Percentiles rank a stretch among this genome's conserved stretches.
phyloP scores from a whole-genome alignment of 2,329 filamentous ascomycete species.

The Blumeria hordei region DNA sequence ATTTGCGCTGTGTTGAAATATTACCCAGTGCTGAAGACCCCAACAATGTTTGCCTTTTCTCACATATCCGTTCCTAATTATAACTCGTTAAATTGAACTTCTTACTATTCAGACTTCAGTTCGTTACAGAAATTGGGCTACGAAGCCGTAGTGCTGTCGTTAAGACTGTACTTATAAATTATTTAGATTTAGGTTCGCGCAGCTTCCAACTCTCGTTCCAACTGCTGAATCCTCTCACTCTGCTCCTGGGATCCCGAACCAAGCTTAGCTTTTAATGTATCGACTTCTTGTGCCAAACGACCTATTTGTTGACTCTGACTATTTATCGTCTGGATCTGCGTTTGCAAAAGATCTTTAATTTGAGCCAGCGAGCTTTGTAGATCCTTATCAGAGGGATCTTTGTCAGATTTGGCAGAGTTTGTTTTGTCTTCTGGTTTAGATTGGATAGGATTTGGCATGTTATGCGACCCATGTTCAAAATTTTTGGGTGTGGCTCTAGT shows the following conservation, averaged over 20 bases:
- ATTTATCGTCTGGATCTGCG: conserved; percentile 53
- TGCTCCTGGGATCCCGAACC: conserved; percentile 32
- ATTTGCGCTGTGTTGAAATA: too few relatives aligned
- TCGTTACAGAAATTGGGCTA: too few relatives aligned
- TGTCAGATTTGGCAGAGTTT: neutral
- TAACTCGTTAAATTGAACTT: too few relatives aligned
- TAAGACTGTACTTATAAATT: too few relatives aligned
- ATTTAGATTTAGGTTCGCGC: conserved; percentile 16
- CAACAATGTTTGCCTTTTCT: too few relatives aligned
- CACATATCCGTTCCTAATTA: too few relatives aligned
- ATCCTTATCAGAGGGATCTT: conserved; percentile 13
- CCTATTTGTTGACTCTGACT: conserved; percentile 57
- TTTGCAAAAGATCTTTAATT: conserved; percentile 55
- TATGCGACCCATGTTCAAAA: too few relatives aligned
- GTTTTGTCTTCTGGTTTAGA: conserved; percentile 5
- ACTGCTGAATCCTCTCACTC: conserved; percentile 40
- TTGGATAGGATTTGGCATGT: conserved; percentile 14
- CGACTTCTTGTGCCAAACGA: conserved; percentile 46
- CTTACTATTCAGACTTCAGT: too few relatives aligned
- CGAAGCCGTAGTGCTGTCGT: too few relatives aligned
- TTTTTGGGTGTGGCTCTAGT: conserved; percentile 8
- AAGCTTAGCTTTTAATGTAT: conserved; percentile 56
- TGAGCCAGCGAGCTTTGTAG: conserved; percentile 45
- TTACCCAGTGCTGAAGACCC: too few relatives aligned
- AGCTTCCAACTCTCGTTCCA: conserved; percentile 43